Evolutionary conservation across 148 eudicot species (phyloP), one percentile per base, ranked within the genome.

Genomic region (Rheum nobile): DNA sequence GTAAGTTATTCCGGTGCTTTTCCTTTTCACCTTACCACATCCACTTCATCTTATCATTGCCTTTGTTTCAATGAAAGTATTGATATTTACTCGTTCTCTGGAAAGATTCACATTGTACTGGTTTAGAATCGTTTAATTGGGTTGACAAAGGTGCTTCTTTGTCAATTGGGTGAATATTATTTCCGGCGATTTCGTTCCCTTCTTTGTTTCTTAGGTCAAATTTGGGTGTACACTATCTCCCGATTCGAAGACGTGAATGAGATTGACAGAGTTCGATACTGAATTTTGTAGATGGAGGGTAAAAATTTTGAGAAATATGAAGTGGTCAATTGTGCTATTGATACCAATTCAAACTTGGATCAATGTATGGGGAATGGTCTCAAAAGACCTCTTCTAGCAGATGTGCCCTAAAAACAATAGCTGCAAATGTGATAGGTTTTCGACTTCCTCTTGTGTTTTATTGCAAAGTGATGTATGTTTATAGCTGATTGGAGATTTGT

Each of bases 61-160:
- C 65, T 55, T 26, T 61, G 67, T 61, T 65, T 65, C 0, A 4
- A 65, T 34, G 6, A 5, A 19, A 65, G 22, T 31, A 2, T 31
- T 52, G 24, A 19, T 52, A 0, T n/a, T 21, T 54, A 1, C 3
- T 7, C 8, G 2, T 9, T n/a, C 24, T 24, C 26, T 13, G 8
- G 13, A 14, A 28, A 28, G 17, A 12, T 29, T 29, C 67, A 5
- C 34, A 61, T 61, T 61, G 35, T 35, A 29, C 34, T 13, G 34
- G 35, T 61, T 65, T 65, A 34, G 11, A 65, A 65, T 65, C 70
- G 39, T 65, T 65, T 8, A 65, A 65, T 50, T 65, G 39, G 70
- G 13, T 50, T 17, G 31, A 17, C 4, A 0, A 19, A 65, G 29
- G 1, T 21, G 2, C 54, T 43, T 16, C 54, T 48, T 48, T 57